These are phyloP conservation scores for Talaromyces nanjingensis DNA, from an alignment of 495 filamentous ascomycete species.

Conservation along the genomic window DNA sequence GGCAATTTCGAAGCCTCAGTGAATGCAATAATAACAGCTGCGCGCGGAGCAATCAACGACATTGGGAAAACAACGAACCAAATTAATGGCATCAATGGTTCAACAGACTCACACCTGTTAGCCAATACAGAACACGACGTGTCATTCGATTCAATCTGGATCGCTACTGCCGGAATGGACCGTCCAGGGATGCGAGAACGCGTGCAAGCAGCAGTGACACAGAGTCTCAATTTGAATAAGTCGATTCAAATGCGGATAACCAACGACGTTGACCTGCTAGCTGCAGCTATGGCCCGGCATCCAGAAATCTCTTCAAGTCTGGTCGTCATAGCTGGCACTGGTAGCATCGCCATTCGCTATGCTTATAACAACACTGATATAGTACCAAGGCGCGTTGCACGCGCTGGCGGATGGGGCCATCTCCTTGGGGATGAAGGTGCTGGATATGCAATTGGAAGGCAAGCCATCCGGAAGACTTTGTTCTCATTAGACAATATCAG, in stretches of 20 bases:
- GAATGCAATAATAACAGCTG: conserved; percentile 1
- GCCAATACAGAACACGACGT: not conserved
- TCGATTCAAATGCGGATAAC: conserved; percentile 16
- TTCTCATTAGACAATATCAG: conserved; percentile 14
- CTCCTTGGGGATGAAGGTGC: conserved; percentile 31
- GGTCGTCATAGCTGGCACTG: conserved; percentile 29
- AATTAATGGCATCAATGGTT: not conserved
- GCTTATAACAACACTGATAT: not conserved
- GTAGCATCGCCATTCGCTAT: conserved; percentile 27
- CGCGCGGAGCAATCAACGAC: not conserved
- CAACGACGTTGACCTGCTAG: conserved; percentile 24
- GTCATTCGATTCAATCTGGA: conserved; percentile 21
- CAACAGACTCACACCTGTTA: not conserved
- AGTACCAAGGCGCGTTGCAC: conserved; percentile 15
- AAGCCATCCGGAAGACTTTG: conserved; percentile 23
- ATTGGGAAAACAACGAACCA: not conserved
- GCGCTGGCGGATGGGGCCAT: conserved; percentile 31
- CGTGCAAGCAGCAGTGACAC: conserved; percentile 14
- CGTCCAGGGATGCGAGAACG: conserved; percentile 15
- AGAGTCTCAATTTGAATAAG: conserved; percentile 16
- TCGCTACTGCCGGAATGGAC: conserved; percentile 24
- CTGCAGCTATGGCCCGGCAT: conserved; percentile 14
- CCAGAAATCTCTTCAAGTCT: conserved; percentile 14
- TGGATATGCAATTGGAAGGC: conserved; percentile 28
- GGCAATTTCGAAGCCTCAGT: conserved; percentile 3